Base-by-base conservation (phyloP, 768 basidiomycete species). In the Russula brevipes region DNA sequence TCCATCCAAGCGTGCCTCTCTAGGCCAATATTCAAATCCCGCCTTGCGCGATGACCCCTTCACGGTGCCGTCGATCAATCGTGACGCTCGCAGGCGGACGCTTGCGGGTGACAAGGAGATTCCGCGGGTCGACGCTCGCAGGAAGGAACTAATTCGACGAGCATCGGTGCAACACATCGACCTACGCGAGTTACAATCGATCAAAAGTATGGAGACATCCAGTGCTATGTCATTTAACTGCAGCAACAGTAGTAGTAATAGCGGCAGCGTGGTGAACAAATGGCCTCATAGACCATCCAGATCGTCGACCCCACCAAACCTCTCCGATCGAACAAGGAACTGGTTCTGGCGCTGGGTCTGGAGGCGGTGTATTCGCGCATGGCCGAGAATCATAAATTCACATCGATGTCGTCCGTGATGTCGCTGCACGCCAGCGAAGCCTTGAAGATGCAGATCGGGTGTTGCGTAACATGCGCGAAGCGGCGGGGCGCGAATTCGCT, bases 331-430 rank as follows among this genome's bases (percentile, higher is more conserved):
- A 60, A 66, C 17, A 66, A 46, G 54, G 63, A 67, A n/a, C 67
- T 69, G 46, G 65, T 71, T 16, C 41, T 69, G 54, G 60, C 59
- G 38, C 57, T 75, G 6, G 78, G 77, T 2, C 68, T 78, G 14
- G 67, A 69, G 7, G 61, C 69, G 49, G 67, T 74, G 16, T 63
- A 83, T 2, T 67, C 71, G 10, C 70, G 69, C 60, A 80, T 85
- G 73, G 76, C 80, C 0, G 67, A 72, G 19, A 79, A 80, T 38
- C 80, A 82, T 46, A 78, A 78, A 16, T 80, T 80, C 71, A 69
- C 12, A 68, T 76, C 49, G 72, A 74, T 3, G 75, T 80, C 5
- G 80, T 81, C 19, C 71, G 74, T 54, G 70, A 70, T 14, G 73
- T 82, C 35, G 81, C 76, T 64, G 41, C 69, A 9, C 39, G 66